phyloP scores from a whole-genome alignment of 2,329 filamentous ascomycete species.

The Xenoacremonium recifei region DNA sequence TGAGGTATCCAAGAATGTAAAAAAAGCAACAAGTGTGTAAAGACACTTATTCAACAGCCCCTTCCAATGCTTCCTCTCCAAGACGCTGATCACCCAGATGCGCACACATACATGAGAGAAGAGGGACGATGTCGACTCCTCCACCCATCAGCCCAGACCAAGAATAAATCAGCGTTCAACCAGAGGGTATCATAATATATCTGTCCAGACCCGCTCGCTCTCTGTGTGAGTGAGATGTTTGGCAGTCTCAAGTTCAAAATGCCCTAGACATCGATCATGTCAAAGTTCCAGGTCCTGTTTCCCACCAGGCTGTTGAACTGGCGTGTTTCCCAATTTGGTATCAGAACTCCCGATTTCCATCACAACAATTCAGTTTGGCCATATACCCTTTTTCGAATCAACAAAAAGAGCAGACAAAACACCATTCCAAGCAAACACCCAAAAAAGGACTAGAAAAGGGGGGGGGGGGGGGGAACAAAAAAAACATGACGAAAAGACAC shows the following conservation, averaged over 20 bases:
- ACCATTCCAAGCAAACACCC: background rate
- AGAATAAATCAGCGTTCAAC: constrained; percentile 2
- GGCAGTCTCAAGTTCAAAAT: background rate
- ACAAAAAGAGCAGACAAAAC: background rate
- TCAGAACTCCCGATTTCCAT: constrained; percentile 3
- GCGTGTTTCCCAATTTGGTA: constrained; percentile 7
- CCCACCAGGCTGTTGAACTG: constrained; percentile 9
- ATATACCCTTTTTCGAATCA: background rate
- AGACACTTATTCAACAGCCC: no score
- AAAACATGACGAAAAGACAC: background rate
- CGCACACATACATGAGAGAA: no score
- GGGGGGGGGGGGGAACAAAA: no score
- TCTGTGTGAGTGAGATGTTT: background rate
- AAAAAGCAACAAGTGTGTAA: no score
- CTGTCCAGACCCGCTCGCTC: background rate
- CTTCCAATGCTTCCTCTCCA: no score
- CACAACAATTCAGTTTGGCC: constrained; percentile 2
- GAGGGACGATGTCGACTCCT: no score
- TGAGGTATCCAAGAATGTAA: no score
- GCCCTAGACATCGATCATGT: constrained; percentile 1
- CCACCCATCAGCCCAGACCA: constrained; percentile 3
- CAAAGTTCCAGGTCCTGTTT: constrained; percentile 10
- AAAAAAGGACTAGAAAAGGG: background rate
- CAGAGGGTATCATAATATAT: constrained; percentile 11
- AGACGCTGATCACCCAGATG: no score